Evolutionary conservation across 2,329 filamentous ascomycete genomes (phyloP).

Genomic region (Cladophialophora bantiana): DNA sequence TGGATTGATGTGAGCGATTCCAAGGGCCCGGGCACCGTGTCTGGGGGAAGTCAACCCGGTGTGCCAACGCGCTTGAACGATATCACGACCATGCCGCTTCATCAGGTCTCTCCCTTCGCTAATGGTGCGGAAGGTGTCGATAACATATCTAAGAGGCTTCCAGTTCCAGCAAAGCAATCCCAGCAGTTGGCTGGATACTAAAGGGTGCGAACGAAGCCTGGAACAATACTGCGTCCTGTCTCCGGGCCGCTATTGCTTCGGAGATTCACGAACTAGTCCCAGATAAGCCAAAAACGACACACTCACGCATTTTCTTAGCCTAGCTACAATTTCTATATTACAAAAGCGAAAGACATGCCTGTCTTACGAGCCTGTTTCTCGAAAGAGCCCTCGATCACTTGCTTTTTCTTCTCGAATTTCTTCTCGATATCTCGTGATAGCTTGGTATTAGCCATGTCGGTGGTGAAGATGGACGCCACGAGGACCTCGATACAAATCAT

Average conservation of each 20-base stretch:
- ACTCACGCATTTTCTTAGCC: not conserved
- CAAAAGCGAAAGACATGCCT: slow-evolving; percentile 3
- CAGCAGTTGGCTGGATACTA: slow-evolving; percentile 2
- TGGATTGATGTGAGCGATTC: not conserved
- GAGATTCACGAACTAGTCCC: slow-evolving; percentile 22
- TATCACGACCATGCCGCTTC: not conserved
- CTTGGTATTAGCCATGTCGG: not conserved
- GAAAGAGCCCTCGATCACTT: not conserved
- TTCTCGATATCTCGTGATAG: slow-evolving; percentile 6
- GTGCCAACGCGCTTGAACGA: not conserved
- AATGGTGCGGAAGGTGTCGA: not conserved
- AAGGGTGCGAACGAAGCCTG: slow-evolving; percentile 11
- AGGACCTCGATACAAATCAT: slow-evolving; percentile 7
- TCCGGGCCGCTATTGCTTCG: slow-evolving; percentile 9
- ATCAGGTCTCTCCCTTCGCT: not conserved
- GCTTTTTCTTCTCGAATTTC: not conserved
- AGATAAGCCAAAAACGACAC: slow-evolving; percentile 21
- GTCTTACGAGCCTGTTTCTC: not conserved
- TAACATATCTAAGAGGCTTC: not conserved
- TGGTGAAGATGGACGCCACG: slow-evolving; percentile 9
- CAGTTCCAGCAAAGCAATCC: not conserved
- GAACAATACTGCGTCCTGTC: slow-evolving; percentile 12
- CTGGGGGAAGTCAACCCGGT: not conserved
- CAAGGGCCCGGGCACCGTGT: not conserved
- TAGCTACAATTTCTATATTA: slow-evolving; percentile 7